Evolutionary conservation across 2,329 filamentous ascomycete genomes (phyloP).

Genomic region (Monosporascus sp.): DNA sequence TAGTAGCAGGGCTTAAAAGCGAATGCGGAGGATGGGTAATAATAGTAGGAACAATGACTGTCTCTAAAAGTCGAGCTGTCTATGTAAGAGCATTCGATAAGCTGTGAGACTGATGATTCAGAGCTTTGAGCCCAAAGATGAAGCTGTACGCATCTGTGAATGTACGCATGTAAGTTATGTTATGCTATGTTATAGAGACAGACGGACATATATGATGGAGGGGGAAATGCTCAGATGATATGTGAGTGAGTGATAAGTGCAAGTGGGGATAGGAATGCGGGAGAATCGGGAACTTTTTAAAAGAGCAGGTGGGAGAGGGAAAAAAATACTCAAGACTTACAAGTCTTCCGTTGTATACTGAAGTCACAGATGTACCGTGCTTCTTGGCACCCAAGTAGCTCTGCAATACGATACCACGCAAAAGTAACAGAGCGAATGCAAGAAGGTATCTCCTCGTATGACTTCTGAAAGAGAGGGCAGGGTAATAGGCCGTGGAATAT

Average conservation of each 20-base stretch:
- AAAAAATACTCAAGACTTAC: constrained; percentile 12
- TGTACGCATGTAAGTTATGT: constrained; percentile 11
- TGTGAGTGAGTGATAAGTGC: constrained; percentile 11
- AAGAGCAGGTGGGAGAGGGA: constrained; percentile 3
- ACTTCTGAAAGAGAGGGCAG: not conserved
- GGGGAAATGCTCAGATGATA: constrained; percentile 14
- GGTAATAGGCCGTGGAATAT: not conserved
- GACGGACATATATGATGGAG: constrained; percentile 8
- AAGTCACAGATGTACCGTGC: constrained; percentile 4
- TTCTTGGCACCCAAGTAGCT: constrained; percentile 9
- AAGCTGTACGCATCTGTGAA: not conserved
- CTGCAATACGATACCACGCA: constrained; percentile 17
- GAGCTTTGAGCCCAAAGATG: constrained; percentile 9
- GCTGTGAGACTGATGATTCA: constrained; percentile 16
- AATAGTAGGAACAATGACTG: not conserved
- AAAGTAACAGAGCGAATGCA: constrained; percentile 8
- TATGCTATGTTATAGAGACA: constrained; percentile 17
- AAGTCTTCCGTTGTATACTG: constrained; percentile 11
- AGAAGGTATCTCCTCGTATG: not conserved
- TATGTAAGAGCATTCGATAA: constrained; percentile 1
- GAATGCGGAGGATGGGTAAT: not conserved
- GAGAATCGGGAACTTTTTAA: constrained; percentile 16
- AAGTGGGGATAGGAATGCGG: constrained; percentile 12
- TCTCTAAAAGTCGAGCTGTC: not conserved
- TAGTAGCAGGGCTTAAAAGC: not conserved